Percentiles rank a stretch among this genome's conserved stretches.
Evolutionary conservation across 257 asterid genomes (phyloP).

Genomic region (Solanum gandarillasii): DNA sequence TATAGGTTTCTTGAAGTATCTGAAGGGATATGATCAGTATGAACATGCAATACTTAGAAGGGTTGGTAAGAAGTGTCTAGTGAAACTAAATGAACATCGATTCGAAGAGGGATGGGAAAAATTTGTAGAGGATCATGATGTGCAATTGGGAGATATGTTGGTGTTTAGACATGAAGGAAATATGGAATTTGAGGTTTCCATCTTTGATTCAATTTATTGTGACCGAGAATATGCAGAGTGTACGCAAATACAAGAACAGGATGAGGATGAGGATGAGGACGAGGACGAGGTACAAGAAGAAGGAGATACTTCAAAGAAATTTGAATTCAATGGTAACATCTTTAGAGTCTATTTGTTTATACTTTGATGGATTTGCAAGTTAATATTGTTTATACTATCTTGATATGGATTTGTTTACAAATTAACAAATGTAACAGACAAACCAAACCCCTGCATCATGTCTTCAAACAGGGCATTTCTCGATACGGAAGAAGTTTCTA

Average conservation of each 20-base stretch:
- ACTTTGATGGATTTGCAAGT: background rate
- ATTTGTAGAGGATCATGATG: background rate
- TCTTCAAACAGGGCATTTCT: background rate
- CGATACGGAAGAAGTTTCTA: background rate
- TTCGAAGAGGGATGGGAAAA: constrained; percentile 1
- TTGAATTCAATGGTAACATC: background rate
- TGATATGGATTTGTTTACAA: background rate
- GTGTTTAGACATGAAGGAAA: constrained; percentile 9
- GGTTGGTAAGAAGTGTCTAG: background rate
- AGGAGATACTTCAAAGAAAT: background rate
- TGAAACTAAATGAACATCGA: background rate
- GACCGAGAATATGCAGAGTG: background rate
- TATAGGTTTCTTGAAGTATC: background rate
- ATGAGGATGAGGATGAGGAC: background rate
- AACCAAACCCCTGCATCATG: background rate
- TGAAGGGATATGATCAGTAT: background rate
- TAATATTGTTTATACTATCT: background rate
- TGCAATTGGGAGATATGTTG: constrained; percentile 1
- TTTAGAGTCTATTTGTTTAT: background rate
- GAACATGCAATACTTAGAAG: background rate
- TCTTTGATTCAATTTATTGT: background rate
- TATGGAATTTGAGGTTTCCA: background rate
- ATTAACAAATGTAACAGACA: background rate
- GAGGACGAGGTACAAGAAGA: background rate
- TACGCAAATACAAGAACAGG: background rate